Evolutionary conservation across 164 flowering plant genomes (phyloP).

Genomic region (Paratinospora sagittata): DNA sequence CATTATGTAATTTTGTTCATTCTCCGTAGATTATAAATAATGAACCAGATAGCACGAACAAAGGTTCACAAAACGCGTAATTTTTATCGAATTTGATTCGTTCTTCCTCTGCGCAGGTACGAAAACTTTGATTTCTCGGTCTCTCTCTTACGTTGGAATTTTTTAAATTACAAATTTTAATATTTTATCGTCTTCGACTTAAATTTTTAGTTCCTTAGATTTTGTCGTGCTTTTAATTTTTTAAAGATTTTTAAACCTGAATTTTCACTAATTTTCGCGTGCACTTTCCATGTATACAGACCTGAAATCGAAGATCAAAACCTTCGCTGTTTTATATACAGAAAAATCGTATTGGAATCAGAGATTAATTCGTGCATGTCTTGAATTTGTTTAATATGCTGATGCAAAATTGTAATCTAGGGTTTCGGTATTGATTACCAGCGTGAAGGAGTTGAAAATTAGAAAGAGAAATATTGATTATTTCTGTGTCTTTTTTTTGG

Average conservation of each 20-base stretch:
- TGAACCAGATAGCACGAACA: neutral
- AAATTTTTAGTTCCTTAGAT: neutral
- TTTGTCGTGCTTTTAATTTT: neutral
- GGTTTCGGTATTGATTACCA: neutral
- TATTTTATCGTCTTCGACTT: neutral
- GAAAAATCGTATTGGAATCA: neutral
- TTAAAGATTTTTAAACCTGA: neutral
- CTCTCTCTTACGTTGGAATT: neutral
- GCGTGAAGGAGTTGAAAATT: no score
- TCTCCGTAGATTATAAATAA: neutral
- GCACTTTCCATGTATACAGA: neutral
- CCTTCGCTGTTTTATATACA: neutral
- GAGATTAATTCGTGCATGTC: neutral
- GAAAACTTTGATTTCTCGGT: neutral
- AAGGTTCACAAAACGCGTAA: neutral
- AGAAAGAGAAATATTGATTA: neutral
- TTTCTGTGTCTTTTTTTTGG: neutral
- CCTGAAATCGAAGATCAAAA: neutral
- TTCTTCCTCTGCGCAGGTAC: slow-evolving; percentile 5
- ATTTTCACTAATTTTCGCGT: neutral
- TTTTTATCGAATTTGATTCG: neutral
- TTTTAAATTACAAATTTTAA: neutral
- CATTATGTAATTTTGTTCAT: neutral
- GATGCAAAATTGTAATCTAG: neutral
- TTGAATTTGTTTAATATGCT: neutral